Evolutionary conservation across 1,284 basidiomycete genomes (phyloP).

Genomic region (Apiotrichum sp.): DNA sequence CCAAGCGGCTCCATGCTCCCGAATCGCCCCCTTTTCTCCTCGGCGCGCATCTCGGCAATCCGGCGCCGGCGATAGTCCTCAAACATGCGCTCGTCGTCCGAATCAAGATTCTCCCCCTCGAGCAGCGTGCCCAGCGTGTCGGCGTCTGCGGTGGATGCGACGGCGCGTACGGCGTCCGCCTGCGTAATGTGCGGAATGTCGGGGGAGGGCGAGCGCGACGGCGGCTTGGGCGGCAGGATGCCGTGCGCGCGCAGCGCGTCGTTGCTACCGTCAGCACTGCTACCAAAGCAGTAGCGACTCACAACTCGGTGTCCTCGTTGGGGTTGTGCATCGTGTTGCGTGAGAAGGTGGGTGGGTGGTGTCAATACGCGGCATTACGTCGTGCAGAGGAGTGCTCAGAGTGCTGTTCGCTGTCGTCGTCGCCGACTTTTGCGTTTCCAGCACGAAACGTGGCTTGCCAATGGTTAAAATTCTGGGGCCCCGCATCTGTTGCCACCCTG

Average conservation of each 20-base stretch:
- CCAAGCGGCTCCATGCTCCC: conserved; percentile 83
- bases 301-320: conserved; percentile 92
- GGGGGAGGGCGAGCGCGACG: conserved; percentile 60
- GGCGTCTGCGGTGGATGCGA: conserved; percentile 55
- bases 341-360: not conserved
- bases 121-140: conserved; percentile 58
- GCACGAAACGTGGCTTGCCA: too few relatives aligned
- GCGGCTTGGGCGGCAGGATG: conserved; percentile 70
- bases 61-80: conserved; percentile 63
- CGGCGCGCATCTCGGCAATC: conserved; percentile 59
- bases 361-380: not conserved
- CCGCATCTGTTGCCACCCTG: too few relatives aligned
- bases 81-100: conserved; percentile 72
- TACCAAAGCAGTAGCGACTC: conserved; percentile 35
- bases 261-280: conserved; percentile 56
- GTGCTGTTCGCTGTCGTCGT: too few relatives aligned
- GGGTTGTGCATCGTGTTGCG: conserved; percentile 52
- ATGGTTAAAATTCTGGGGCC: too few relatives aligned
- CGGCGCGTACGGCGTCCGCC: conserved; percentile 47
- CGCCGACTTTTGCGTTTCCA: too few relatives aligned
- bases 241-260: conserved; percentile 86
- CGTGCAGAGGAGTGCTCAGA: too few relatives aligned
- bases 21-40: conserved; percentile 64
- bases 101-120: conserved; percentile 63
- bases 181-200: conserved; percentile 50